Evolutionary conservation across 192 early-diverging fungal species (phyloP).

Genomic region (Backusella tarrabulga): DNA sequence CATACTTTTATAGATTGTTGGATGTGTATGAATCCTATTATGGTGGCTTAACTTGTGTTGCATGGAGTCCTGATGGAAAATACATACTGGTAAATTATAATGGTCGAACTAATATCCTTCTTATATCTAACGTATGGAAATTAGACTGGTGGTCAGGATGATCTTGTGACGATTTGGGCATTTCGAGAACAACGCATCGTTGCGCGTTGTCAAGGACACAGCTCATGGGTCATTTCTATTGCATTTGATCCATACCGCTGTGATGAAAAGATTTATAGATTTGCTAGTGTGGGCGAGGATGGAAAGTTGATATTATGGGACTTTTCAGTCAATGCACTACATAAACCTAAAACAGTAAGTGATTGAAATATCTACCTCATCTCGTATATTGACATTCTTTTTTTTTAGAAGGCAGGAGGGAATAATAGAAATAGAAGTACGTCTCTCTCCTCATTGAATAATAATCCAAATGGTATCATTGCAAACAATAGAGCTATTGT

Average conservation of each 20-base stretch:
- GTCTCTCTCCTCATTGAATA: constrained; percentile 27
- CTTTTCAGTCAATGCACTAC: constrained; percentile 77
- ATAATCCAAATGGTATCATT: background rate
- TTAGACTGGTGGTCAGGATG: constrained; percentile 89
- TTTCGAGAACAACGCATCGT: constrained; percentile 78
- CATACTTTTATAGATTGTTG: constrained; percentile 42
- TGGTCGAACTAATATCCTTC: no score
- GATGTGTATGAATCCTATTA: constrained; percentile 86
- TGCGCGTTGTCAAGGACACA: constrained; percentile 88
- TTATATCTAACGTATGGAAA: background rate
- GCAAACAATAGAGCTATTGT: constrained; percentile 7
- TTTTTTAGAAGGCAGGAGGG: background rate
- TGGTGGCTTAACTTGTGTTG: constrained; percentile 81
- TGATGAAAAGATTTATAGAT: constrained; percentile 80
- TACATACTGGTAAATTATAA: constrained; percentile 56
- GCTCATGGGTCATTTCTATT: constrained; percentile 80
- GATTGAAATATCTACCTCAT: background rate
- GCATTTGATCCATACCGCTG: constrained; percentile 84
- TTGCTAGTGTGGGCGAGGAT: constrained; percentile 93
- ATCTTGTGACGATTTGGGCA: constrained; percentile 87
- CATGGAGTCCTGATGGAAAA: constrained; percentile 89
- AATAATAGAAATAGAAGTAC: constrained; percentile 25
- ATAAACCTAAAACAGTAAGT: constrained; percentile 69
- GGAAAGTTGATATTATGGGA: constrained; percentile 89
- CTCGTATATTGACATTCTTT: background rate